Conservation (phyloP, 305 asterid genomes). For the Solanum hybrid region DNA sequence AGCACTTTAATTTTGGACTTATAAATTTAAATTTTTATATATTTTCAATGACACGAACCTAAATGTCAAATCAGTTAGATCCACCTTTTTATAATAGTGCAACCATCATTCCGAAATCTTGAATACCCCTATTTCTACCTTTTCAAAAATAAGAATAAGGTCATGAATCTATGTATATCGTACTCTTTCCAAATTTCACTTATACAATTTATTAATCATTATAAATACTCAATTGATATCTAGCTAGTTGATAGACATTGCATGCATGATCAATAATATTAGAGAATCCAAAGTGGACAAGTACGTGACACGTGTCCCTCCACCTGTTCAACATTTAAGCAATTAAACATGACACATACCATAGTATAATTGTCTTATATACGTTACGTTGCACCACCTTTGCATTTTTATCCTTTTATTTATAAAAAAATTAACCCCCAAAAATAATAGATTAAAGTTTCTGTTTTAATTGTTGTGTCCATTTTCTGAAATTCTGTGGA, state of each 20-base stretch:
- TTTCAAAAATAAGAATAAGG: background rate
- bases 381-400: background rate
- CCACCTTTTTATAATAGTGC: too few species aligned
- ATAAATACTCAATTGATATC: background rate
- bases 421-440: background rate
- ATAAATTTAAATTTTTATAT: too few species aligned
- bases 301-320: conserved; percentile 18
- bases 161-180: background rate
- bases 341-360: conserved; percentile 11
- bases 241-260: background rate
- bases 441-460: background rate
- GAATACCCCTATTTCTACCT: too few species aligned
- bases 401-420: background rate
- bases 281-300: background rate
- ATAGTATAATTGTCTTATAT: background rate
- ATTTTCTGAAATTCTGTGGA: background rate
- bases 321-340: conserved; percentile 15
- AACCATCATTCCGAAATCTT: accelerated
- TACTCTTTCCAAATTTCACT: background rate
- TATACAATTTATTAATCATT: too few species aligned
- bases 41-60: too few species aligned
- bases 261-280: background rate
- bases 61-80: too few species aligned
- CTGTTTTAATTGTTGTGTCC: background rate
- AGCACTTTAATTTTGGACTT: too few species aligned